These are phyloP conservation scores for Daldinia childiae DNA, from an alignment of 495 filamentous ascomycete species.

Conservation along the genomic window DNA sequence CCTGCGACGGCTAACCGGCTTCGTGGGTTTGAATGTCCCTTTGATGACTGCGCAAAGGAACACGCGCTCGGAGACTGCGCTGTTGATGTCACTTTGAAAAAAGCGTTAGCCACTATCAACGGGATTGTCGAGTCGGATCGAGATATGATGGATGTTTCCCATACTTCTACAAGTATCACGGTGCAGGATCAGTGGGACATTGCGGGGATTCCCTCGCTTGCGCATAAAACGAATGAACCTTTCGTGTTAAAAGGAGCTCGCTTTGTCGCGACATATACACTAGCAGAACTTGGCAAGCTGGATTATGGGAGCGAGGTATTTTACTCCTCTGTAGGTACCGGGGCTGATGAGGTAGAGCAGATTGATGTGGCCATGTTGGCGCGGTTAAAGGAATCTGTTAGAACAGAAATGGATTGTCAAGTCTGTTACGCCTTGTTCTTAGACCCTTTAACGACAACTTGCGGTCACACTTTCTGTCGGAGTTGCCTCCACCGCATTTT, in stretches of 20 bases:
- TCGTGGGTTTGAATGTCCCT: slow-evolving; percentile 77
- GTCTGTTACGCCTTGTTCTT: slow-evolving; percentile 83
- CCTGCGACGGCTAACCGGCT: slow-evolving; percentile 70
- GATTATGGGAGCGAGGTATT: slow-evolving; percentile 43
- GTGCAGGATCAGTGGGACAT: slow-evolving; percentile 55
- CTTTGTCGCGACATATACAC: slow-evolving; percentile 64
- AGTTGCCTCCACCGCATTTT: slow-evolving; percentile 77
- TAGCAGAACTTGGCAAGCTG: slow-evolving; percentile 40
- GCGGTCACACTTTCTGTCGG: slow-evolving; percentile 90
- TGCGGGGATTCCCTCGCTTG: slow-evolving; percentile 52
- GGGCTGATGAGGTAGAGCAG: slow-evolving; percentile 49
- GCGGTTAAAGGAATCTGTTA: slow-evolving; percentile 66
- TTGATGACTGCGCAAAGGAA: slow-evolving; percentile 69
- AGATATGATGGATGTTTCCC: slow-evolving; percentile 39
- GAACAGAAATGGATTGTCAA: slow-evolving; percentile 83
- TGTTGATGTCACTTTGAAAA: slow-evolving; percentile 76
- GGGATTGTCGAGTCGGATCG: slow-evolving; percentile 54
- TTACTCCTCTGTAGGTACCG: slow-evolving; percentile 57
- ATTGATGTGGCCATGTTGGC: slow-evolving; percentile 64
- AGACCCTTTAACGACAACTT: slow-evolving; percentile 83
- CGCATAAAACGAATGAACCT: slow-evolving; percentile 45
- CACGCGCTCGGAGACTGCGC: slow-evolving; percentile 82
- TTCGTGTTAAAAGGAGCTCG: slow-evolving; percentile 61
- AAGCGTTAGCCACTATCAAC: slow-evolving; percentile 66
- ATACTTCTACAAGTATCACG: slow-evolving; percentile 49